phyloP scores from a whole-genome alignment of 2,329 filamentous ascomycete genomes.

The Alternaria solani region DNA sequence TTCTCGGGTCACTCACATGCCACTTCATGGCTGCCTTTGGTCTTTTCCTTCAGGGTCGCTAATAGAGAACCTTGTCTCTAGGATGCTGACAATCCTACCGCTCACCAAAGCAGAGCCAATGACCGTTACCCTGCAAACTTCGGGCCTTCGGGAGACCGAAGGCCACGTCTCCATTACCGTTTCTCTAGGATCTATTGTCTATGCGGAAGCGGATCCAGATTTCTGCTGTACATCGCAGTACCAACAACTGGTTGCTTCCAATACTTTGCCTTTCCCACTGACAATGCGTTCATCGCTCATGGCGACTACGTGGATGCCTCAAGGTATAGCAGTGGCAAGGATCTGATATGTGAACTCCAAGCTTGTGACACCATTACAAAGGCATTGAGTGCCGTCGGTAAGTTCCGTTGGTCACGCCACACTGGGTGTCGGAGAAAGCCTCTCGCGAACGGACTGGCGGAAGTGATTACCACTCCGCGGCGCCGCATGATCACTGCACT shows the following conservation, averaged over 20 bases:
- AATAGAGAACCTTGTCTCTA: background rate
- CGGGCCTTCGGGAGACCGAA: background rate
- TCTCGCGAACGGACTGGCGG: background rate
- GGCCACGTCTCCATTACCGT: too few species aligned
- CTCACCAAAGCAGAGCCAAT: background rate
- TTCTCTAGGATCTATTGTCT: background rate
- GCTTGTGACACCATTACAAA: background rate
- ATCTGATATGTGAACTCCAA: too few species aligned
- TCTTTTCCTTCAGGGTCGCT: background rate
- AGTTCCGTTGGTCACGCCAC: background rate
- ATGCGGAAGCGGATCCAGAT: background rate
- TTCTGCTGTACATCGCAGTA: background rate
- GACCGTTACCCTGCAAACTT: background rate
- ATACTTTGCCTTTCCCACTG: background rate
- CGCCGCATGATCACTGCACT: background rate
- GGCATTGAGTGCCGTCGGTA: background rate
- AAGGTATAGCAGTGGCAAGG: background rate
- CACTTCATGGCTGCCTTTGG: background rate
- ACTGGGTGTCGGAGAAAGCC: background rate
- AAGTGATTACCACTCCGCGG: background rate
- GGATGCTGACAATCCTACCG: background rate
- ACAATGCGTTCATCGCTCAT: background rate
- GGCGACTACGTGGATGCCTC: background rate
- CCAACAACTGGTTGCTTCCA: background rate
- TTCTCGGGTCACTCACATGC: background rate